Evolutionary conservation across 345 rosid species (phyloP).

Genomic region (Eucalyptus tenuipes): DNA sequence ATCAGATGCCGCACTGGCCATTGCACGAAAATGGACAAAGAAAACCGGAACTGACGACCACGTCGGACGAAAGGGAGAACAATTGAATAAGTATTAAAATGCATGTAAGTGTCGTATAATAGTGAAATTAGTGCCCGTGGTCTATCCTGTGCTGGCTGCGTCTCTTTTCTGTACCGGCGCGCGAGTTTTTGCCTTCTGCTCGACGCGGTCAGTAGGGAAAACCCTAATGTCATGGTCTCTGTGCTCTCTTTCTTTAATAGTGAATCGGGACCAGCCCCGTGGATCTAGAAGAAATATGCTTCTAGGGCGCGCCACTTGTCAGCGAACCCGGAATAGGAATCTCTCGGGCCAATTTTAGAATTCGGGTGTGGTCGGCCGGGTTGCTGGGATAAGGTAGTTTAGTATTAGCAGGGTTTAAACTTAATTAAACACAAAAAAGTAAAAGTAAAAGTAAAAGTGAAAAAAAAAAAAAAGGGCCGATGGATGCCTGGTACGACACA

Average conservation of each 20-base stretch:
- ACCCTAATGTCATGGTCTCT: background rate
- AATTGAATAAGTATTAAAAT: background rate
- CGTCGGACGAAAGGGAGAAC: background rate
- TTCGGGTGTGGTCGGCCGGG: background rate
- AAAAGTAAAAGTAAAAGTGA: too few relatives aligned
- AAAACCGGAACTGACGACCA: background rate
- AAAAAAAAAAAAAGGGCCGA: background rate
- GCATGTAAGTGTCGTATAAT: background rate
- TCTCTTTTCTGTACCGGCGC: background rate
- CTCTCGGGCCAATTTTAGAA: background rate
- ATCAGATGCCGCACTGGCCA: background rate
- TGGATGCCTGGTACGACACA: background rate
- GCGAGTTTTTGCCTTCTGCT: background rate
- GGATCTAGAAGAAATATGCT: background rate
- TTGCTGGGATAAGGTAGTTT: background rate
- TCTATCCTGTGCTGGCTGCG: background rate
- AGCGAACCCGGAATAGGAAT: background rate
- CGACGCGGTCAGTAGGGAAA: background rate
- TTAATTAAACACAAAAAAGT: background rate
- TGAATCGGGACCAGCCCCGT: background rate
- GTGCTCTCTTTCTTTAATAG: background rate
- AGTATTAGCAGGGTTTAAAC: background rate
- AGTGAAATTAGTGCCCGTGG: background rate
- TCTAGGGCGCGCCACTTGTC: background rate
- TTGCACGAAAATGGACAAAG: background rate